These are phyloP conservation scores for Trypethelium eluteriae DNA, from an alignment of 495 filamentous ascomycete species.

Conservation along the genomic window DNA sequence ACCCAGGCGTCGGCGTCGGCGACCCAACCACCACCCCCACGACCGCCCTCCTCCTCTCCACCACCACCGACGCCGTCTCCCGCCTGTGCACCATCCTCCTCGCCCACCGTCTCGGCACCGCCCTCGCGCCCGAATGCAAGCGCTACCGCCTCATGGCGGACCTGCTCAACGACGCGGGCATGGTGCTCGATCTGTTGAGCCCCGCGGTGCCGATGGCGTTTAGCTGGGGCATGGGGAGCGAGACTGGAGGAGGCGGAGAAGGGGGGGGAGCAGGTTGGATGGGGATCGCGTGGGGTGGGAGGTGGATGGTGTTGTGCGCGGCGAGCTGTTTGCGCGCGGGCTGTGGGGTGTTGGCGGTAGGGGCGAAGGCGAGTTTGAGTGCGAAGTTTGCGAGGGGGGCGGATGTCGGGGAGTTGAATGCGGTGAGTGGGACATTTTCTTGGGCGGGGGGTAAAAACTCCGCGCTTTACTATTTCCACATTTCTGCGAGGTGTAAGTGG, in stretches of 20 bases:
- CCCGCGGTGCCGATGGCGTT: slow-evolving; percentile 57
- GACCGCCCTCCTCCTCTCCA: slow-evolving; percentile 73
- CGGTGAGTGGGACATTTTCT: slow-evolving; percentile 43
- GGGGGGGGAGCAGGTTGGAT: not conserved
- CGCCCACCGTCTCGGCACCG: slow-evolving; percentile 72
- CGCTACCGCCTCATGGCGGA: slow-evolving; percentile 86
- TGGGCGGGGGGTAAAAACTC: no score
- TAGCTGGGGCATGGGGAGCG: not conserved
- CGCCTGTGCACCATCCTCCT: slow-evolving; percentile 86
- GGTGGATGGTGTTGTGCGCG: slow-evolving; percentile 63
- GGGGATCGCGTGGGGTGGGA: slow-evolving; percentile 19
- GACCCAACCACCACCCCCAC: slow-evolving; percentile 80
- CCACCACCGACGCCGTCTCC: slow-evolving; percentile 77
- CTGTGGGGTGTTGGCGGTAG: slow-evolving; percentile 83
- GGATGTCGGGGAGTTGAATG: slow-evolving; percentile 91
- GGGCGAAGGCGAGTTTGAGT: slow-evolving; percentile 82
- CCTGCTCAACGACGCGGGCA: slow-evolving; percentile 84
- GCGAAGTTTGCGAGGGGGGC: slow-evolving; percentile 84
- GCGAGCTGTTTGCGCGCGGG: slow-evolving; percentile 72
- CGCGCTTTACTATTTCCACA: no score
- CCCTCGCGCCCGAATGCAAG: slow-evolving; percentile 93
- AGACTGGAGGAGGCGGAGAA: not conserved
- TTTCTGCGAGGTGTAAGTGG: not conserved
- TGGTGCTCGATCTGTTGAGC: slow-evolving; percentile 81
- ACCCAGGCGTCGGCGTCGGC: slow-evolving; percentile 78